phyloP scores from a whole-genome alignment of 116 monocot genomes.

The Dioscorea cayenensis region DNA sequence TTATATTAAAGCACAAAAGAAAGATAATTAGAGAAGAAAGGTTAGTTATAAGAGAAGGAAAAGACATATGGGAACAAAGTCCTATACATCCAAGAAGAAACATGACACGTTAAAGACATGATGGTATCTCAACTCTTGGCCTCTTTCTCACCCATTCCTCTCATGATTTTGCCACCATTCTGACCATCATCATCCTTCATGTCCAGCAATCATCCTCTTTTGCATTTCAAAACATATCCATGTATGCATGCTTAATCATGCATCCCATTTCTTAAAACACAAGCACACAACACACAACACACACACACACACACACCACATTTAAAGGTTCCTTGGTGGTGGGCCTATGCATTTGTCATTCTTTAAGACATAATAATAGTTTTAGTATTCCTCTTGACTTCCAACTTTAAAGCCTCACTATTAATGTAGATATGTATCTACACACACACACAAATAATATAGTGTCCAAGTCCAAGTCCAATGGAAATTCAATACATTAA shows the following conservation, averaged over 20 bases:
- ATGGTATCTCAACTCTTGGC: not conserved
- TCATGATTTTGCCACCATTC: slow-evolving; percentile 4
- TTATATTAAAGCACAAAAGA: no score
- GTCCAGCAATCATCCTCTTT: not conserved
- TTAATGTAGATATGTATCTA: no score
- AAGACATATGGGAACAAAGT: not conserved
- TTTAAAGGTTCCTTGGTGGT: not conserved
- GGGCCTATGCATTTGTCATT: not conserved
- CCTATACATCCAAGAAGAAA: not conserved
- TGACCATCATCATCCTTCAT: slow-evolving; percentile 1
- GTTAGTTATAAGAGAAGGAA: not conserved
- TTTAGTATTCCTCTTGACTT: slow-evolving; percentile 1
- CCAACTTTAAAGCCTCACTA: not conserved
- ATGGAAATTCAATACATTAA: no score
- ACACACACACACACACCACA: not conserved
- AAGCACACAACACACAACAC: not conserved
- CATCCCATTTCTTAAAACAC: not conserved
- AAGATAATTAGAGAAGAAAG: not conserved
- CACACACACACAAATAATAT: no score
- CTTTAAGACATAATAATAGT: not conserved
- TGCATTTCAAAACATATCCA: not conserved
- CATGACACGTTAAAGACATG: not conserved
- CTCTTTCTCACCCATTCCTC: not conserved
- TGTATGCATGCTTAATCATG: not conserved
- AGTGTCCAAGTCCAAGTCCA: no score